These are phyloP conservation scores for Leptographium lundbergii DNA, from an alignment of 2,329 filamentous ascomycete species.

Conservation along the genomic window DNA sequence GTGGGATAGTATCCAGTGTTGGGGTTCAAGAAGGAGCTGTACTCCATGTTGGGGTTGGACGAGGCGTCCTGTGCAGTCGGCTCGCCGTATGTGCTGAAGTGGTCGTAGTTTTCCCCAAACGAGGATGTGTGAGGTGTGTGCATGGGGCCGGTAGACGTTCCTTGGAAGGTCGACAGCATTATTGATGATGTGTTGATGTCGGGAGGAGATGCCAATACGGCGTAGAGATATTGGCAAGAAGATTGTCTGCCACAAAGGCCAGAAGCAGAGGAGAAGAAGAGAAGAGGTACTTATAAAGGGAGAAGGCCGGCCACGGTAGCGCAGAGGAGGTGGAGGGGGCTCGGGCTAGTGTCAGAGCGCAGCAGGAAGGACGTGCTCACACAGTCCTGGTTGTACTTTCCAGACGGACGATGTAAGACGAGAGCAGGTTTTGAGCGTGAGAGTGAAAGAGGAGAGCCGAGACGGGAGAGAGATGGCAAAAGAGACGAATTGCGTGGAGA, in stretches of 20 bases:
- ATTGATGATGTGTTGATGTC: too few relatives aligned
- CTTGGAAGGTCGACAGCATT: too few relatives aligned
- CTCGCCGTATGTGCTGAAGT: constrained; percentile 21
- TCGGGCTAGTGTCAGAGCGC: not conserved
- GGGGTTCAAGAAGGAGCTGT: constrained; percentile 1
- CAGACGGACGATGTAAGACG: too few relatives aligned
- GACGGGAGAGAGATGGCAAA: too few relatives aligned
- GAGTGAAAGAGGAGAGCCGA: too few relatives aligned
- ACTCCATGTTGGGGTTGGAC: not conserved
- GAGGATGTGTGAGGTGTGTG: not conserved
- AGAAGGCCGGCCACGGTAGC: not conserved
- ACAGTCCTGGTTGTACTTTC: not conserved
- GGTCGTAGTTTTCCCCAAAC: not conserved
- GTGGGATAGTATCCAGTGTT: constrained; percentile 12
- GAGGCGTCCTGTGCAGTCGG: constrained; percentile 16
- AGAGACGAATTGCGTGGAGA: too few relatives aligned
- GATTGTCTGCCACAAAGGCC: not conserved
- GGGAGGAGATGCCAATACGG: too few relatives aligned
- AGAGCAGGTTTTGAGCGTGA: too few relatives aligned
- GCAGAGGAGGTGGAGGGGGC: not conserved
- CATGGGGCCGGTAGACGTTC: not conserved
- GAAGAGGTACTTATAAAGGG: not conserved
- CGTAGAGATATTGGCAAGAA: not conserved
- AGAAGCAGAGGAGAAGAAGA: not conserved
- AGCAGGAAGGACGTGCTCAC: not conserved